Evolutionary conservation across 495 filamentous ascomycete genomes (phyloP).

Genomic region (Xylaria telfairii): DNA sequence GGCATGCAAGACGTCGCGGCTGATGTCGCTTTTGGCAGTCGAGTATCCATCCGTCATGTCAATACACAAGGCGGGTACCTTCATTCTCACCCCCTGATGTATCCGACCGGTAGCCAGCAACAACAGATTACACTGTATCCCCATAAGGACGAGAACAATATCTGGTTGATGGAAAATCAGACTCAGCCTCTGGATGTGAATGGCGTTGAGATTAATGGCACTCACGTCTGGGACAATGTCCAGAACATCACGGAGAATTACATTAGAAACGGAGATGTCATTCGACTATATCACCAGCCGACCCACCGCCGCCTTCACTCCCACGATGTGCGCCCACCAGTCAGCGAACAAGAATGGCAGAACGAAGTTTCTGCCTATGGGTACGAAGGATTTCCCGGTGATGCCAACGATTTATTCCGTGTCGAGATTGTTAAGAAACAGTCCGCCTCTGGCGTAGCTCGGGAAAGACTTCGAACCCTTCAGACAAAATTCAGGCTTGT

Average conservation of each 20-base stretch:
- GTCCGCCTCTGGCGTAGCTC: slow-evolving; percentile 80
- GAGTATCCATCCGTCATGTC: slow-evolving; percentile 83
- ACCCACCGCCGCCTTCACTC: slow-evolving; percentile 93
- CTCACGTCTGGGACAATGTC: slow-evolving; percentile 80
- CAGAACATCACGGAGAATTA: slow-evolving; percentile 61
- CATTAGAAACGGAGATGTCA: slow-evolving; percentile 78
- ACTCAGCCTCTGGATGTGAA: slow-evolving; percentile 84
- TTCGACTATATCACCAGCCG: slow-evolving; percentile 81
- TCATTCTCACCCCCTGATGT: slow-evolving; percentile 97
- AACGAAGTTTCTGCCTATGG: slow-evolving; percentile 98
- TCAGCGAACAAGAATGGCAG: slow-evolving; percentile 98
- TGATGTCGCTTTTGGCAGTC: slow-evolving; percentile 87
- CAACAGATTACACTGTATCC: slow-evolving; percentile 98
- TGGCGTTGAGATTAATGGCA: slow-evolving; percentile 77
- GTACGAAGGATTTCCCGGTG: slow-evolving; percentile 94
- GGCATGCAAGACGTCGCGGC: slow-evolving; percentile 93
- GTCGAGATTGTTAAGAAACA: slow-evolving; percentile 92
- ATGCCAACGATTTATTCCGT: slow-evolving; percentile 95
- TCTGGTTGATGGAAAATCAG: slow-evolving; percentile 92
- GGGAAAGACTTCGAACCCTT: slow-evolving; percentile 88
- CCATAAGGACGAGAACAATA: slow-evolving; percentile 98
- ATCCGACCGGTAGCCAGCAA: slow-evolving; percentile 94
- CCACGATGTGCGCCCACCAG: slow-evolving; percentile 94
- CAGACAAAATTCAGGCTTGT: slow-evolving; percentile 95
- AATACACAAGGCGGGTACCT: slow-evolving; percentile 98